Base-by-base conservation (phyloP, 352 stramenopile genomes). In the Phytopythium aichiense region DNA sequence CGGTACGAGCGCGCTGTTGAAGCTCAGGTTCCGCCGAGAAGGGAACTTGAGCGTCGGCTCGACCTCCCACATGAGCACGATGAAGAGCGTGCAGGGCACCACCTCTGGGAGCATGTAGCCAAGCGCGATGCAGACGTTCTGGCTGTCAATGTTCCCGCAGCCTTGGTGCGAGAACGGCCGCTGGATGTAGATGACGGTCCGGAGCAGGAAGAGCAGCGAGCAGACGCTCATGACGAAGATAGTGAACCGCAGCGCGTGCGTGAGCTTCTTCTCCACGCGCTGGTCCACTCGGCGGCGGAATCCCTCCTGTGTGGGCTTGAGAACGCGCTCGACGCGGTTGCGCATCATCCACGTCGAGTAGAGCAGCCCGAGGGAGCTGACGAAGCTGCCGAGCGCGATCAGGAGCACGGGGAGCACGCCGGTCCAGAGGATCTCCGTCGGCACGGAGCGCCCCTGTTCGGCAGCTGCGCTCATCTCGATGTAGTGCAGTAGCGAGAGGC, bases 21-120 rank as follows among this genome's bases (percentile, higher is more conserved):
- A 72, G 42, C 77, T 88, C 37, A 81, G 74, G 37, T 76, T 81
- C 23, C 80, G 63, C 5, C 76, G 65, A 1, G 81, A 79, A 33
- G 77, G 79, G 46, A 92, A 77, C 58, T 87, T 75, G 35, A 92
- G 64, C 43, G 83, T 75, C 15, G 86, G 83, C 53, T 95, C 84
- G 33, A 93, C 84, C 31, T 95, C 77, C 82, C 82, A 92, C 86
- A 95, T 93, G n/a, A 95, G 67, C 49, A 90, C 67, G 1, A 95
- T 63, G 60, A 95, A 95, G n/a, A 93, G 67, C 46, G 69, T 65
- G 59, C 80, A 88, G 0, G 86, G 84, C 28, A 93, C 66, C 50
- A 91, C 71, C 65, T 95, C 86, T 0, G 84, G 82, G 0, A 95
- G 66, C 6, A 69, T 76, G 49, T 93, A 92, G 20, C 84, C 86